These are phyloP conservation scores for Sclerotinia trifoliorum DNA, from an alignment of 2,329 filamentous ascomycete species.

Conservation along the genomic window DNA sequence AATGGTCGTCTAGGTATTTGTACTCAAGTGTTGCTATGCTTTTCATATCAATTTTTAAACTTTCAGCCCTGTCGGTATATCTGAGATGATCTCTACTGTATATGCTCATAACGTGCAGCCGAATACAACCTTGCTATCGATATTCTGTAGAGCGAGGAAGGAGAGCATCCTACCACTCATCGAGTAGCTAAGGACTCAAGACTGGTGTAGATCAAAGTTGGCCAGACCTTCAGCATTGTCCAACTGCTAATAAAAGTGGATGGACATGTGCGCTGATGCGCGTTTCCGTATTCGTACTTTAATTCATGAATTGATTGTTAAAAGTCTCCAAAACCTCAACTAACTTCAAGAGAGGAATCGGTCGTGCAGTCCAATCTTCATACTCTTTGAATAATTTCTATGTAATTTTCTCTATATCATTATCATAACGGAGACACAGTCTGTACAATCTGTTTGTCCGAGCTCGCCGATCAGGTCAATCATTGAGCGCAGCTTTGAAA, in stretches of 20 bases:
- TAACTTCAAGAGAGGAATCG: neutral
- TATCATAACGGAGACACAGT: neutral
- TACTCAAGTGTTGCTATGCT: neutral
- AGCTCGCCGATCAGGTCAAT: constrained; percentile 2
- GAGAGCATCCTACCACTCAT: neutral
- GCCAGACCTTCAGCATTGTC: neutral
- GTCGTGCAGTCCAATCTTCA: neutral
- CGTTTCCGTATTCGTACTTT: constrained; percentile 2
- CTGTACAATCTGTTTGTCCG: neutral
- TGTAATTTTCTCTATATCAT: too few species aligned
- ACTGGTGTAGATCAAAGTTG: neutral
- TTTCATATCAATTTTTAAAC: neutral
- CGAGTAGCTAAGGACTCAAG: neutral
- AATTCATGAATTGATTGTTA: neutral
- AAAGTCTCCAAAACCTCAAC: neutral
- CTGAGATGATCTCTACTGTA: neutral
- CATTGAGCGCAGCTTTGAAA: neutral
- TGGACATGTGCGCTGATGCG: neutral
- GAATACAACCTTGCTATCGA: neutral
- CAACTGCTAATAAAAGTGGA: neutral
- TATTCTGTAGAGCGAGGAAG: too few species aligned
- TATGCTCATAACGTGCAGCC: neutral
- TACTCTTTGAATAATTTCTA: neutral
- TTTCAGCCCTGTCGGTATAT: constrained; percentile 11
- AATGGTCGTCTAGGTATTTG: too few species aligned